Percentiles rank a stretch among this genome's conserved stretches.
These are phyloP conservation scores for Flaveria floridana DNA, from an alignment of 140 eudicot genomes.

Conservation along the genomic window DNA sequence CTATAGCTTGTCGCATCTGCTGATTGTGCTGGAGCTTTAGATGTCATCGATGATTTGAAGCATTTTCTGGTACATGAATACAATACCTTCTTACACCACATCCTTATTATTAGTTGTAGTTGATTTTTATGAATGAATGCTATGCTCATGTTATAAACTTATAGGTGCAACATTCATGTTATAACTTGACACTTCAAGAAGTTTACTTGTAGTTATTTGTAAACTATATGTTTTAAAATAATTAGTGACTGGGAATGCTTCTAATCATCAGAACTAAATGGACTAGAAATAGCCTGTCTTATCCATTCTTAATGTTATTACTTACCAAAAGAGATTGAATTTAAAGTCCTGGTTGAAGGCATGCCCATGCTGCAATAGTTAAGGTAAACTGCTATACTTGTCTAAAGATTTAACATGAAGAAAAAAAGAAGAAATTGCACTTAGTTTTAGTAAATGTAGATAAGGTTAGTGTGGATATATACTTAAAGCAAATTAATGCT, in stretches of 20 bases:
- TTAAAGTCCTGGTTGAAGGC: constrained; percentile 11
- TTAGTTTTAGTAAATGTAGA: no score
- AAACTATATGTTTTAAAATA: no score
- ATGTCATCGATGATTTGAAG: constrained; percentile 83
- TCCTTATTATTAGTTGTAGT: constrained; percentile 14
- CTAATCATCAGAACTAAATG: not conserved
- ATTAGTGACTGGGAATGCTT: not conserved
- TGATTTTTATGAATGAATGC: not conserved
- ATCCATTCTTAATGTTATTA: not conserved
- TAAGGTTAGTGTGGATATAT: no score
- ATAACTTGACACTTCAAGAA: not conserved
- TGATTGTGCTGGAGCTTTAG: constrained; percentile 99
- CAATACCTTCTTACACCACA: constrained; percentile 12
- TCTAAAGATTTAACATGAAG: not conserved
- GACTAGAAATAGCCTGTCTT: not conserved
- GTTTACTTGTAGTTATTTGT: not conserved
- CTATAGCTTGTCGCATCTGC: constrained; percentile 75
- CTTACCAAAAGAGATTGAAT: not conserved
- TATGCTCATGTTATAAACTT: not conserved
- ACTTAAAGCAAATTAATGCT: no score
- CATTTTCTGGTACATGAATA: constrained; percentile 65
- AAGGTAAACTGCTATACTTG: constrained; percentile 2
- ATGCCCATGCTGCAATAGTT: constrained; percentile 11
- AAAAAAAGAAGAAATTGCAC: no score
- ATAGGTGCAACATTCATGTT: not conserved